phyloP scores from a whole-genome alignment of 2,329 filamentous ascomycete species.

The Periconia sp. region DNA sequence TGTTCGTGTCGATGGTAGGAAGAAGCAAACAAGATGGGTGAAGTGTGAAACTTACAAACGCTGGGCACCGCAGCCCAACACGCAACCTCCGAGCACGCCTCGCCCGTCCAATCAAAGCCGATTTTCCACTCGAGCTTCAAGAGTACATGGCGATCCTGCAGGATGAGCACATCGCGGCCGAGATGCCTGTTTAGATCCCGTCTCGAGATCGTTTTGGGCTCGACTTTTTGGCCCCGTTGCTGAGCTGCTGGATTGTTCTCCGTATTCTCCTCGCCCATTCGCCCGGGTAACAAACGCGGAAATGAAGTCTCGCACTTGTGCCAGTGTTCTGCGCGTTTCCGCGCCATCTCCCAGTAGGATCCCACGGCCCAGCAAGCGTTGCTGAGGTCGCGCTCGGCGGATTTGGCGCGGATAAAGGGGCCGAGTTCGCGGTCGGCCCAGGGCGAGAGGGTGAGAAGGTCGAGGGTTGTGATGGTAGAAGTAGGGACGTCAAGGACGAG shows the following conservation, averaged over 20 bases:
- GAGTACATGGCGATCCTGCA: conserved; percentile 43
- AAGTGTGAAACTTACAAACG: conserved; percentile 58
- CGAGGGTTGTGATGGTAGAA: conserved; percentile 58
- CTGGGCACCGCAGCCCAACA: conserved; percentile 60
- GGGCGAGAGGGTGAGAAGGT: conserved; percentile 61
- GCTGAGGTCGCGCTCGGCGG: conserved; percentile 56
- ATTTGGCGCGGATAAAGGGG: conserved; percentile 50
- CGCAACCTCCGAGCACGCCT: conserved; percentile 62
- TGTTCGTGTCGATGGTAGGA: no score
- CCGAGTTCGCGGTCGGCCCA: conserved; percentile 62
- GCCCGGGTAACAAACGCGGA: conserved; percentile 24
- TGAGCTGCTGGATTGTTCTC: conserved; percentile 20
- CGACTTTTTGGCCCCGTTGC: conserved; percentile 2
- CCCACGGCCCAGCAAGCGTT: conserved; percentile 68
- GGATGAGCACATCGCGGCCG: conserved; percentile 28
- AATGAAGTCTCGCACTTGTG: conserved; percentile 55
- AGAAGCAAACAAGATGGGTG: no score
- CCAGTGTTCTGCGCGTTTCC: conserved; percentile 66
- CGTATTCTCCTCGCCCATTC: conserved; percentile 12
- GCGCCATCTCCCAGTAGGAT: conserved; percentile 66
- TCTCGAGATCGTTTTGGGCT: conserved; percentile 28
- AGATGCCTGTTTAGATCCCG: conserved; percentile 54
- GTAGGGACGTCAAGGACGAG: conserved; percentile 53
- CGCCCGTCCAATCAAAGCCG: conserved; percentile 72
- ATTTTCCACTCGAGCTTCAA: conserved; percentile 65